phyloP scores from a whole-genome alignment of 1,284 basidiomycete genomes.

The Trichosporon coremiiforme region DNA sequence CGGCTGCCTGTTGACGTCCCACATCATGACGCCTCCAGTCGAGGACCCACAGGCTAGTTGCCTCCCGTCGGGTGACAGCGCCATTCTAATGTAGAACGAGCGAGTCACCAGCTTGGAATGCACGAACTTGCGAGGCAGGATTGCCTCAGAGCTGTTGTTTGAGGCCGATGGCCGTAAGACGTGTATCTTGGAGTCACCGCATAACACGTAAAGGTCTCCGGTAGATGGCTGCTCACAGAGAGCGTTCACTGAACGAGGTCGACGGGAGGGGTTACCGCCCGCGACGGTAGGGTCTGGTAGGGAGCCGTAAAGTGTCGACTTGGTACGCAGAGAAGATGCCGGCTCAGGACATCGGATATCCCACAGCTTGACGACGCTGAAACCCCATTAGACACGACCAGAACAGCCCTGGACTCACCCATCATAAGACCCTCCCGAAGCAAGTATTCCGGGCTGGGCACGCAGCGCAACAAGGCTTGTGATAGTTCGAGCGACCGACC shows the following conservation, averaged over 20 bases:
- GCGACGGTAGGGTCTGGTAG: conserved; percentile 47
- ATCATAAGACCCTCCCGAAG: conserved; percentile 54
- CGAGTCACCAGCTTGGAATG: conserved; percentile 46
- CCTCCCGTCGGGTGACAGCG: conserved; percentile 49
- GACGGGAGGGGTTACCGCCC: conserved; percentile 35
- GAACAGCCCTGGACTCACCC: conserved; percentile 39
- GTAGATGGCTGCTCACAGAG: conserved; percentile 45
- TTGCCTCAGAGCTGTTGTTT: conserved; percentile 26
- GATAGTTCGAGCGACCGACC: conserved; percentile 49
- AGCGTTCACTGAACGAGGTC: conserved; percentile 48
- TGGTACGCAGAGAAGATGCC: conserved; percentile 33
- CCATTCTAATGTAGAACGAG: conserved; percentile 51
- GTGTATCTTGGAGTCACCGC: conserved; percentile 50
- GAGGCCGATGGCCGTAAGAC: conserved; percentile 41
- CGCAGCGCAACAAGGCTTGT: conserved; percentile 53
- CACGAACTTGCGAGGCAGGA: conserved; percentile 43
- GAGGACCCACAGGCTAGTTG: conserved; percentile 49
- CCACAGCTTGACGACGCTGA: conserved; percentile 56
- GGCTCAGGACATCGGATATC: conserved; percentile 50
- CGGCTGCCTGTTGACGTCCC: conserved; percentile 34
- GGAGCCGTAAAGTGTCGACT: conserved; percentile 31
- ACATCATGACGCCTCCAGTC: conserved; percentile 51
- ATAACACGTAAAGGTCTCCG: conserved; percentile 49
- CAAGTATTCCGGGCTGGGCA: conserved; percentile 49
- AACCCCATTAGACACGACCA: neutral